Percentiles rank a stretch among this genome's conserved stretches.
Conservation (phyloP, 257 asterid species). For the Gentiana straminea region DNA sequence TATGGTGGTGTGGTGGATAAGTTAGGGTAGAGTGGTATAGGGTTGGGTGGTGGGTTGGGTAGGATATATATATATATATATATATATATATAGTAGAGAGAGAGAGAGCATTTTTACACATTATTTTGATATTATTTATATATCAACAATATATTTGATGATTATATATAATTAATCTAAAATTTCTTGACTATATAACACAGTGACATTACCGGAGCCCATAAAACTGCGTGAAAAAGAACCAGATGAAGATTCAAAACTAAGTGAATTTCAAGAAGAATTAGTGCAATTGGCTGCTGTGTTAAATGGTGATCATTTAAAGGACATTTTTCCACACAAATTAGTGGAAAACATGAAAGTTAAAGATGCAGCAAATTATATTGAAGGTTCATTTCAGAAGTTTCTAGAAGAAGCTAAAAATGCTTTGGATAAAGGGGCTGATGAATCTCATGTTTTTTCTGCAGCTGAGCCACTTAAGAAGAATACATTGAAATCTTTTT, state of each 20-base stretch:
- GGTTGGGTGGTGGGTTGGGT: no score
- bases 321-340: conserved; percentile 23
- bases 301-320: conserved; percentile 29
- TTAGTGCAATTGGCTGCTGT: conserved; percentile 41
- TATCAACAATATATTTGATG: no score
- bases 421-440: conserved; percentile 23
- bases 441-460: conserved; percentile 27
- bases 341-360: conserved; percentile 39
- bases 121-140: no score
- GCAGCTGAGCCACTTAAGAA: conserved; percentile 5
- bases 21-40: no score
- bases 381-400: conserved; percentile 27
- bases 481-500: conserved; percentile 17
- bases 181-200: background rate
- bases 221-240: conserved; percentile 17
- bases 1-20: no score
- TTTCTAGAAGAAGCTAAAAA: conserved; percentile 39
- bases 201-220: conserved; percentile 30
- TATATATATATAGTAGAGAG: no score
- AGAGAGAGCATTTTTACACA: no score
- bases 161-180: background rate
- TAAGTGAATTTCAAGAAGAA: conserved; percentile 35
- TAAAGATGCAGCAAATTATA: conserved; percentile 32
- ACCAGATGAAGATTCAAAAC: conserved; percentile 19
- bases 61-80: no score